Conservation (phyloP, 2,329 filamentous ascomycete species). For the Teratosphaeriaceae sp. region DNA sequence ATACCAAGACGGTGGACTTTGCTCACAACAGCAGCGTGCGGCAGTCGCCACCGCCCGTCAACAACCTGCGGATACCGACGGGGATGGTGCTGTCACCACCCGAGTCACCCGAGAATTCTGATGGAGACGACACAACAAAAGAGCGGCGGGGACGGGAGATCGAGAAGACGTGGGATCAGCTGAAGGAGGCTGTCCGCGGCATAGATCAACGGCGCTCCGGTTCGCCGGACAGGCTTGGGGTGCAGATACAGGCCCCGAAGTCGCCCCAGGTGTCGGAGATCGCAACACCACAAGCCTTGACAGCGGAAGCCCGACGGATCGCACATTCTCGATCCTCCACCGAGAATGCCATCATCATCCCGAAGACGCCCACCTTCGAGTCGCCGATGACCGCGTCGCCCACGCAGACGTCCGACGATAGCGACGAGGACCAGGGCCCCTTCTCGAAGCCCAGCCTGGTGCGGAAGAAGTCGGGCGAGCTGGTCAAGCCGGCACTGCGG, state of each 20-base stretch:
- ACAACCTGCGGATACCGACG: conserved; percentile 68
- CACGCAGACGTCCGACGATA: conserved; percentile 42
- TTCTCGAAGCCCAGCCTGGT: conserved; percentile 76
- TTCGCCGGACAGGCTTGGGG: conserved; percentile 45
- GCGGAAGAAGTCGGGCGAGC: conserved; percentile 94
- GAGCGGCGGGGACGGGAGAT: conserved; percentile 32
- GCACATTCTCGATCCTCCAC: conserved; percentile 55
- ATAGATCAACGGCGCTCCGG: conserved; percentile 61
- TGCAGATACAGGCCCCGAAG: conserved; percentile 12
- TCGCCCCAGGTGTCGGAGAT: conserved; percentile 30
- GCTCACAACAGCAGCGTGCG: conserved; percentile 57
- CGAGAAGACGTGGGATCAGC: conserved; percentile 50
- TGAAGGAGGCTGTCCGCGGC: conserved; percentile 75
- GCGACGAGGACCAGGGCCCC: conserved; percentile 44
- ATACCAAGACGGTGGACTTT: conserved; percentile 20
- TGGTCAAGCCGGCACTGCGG: conserved; percentile 86
- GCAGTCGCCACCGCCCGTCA: conserved; percentile 77
- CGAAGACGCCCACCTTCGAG: conserved; percentile 36
- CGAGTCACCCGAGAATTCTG: conserved; percentile 72
- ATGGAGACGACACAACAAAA: conserved; percentile 57
- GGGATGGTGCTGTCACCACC: conserved; percentile 87
- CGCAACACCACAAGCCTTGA: conserved; percentile 35
- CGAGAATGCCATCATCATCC: conserved; percentile 47
- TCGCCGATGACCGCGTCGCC: too few species aligned
- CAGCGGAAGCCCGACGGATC: conserved; percentile 53